These are phyloP conservation scores for Punica granatum DNA, from an alignment of 345 rosid genomes.

Conservation along the genomic window DNA sequence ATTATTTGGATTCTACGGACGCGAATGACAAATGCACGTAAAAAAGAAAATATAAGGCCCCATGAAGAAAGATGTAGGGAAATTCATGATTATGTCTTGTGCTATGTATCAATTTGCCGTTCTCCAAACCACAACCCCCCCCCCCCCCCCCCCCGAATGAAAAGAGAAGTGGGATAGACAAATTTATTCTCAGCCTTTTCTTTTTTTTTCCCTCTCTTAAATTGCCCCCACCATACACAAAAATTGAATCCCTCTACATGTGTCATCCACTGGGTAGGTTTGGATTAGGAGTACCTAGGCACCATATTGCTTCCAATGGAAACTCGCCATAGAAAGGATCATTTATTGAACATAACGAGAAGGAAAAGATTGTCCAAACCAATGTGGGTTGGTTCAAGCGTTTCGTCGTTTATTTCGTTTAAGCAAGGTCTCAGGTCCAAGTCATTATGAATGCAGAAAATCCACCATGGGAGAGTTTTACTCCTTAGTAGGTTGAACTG, in stretches of 20 bases:
- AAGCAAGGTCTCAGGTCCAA: too few species aligned
- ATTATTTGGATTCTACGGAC: too few species aligned
- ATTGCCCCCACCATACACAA: neutral
- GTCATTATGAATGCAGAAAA: too few species aligned
- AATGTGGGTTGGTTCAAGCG: too few species aligned
- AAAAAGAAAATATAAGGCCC: too few species aligned
- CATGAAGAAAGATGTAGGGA: slow-evolving; percentile 24
- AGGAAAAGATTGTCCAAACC: too few species aligned
- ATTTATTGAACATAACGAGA: neutral
- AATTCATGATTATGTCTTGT: slow-evolving; percentile 30
- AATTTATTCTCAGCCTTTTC: neutral
- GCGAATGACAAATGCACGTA: too few species aligned
- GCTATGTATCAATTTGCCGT: slow-evolving; percentile 14
- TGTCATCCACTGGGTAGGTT: too few species aligned
- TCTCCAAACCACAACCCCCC: too few species aligned
- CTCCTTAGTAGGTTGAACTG: too few species aligned
- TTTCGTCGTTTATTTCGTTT: too few species aligned
- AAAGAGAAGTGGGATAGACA: slow-evolving; percentile 14
- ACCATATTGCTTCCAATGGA: neutral
- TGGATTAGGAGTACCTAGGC: neutral
- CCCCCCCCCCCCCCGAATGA: slow-evolving; percentile 7
- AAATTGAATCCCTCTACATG: neutral
- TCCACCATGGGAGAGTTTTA: too few species aligned
- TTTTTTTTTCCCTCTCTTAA: neutral
- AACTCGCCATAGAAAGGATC: neutral